Evolutionary conservation across 805 yeast species (phyloP).

Genomic region (Candida ascalaphidarum): DNA sequence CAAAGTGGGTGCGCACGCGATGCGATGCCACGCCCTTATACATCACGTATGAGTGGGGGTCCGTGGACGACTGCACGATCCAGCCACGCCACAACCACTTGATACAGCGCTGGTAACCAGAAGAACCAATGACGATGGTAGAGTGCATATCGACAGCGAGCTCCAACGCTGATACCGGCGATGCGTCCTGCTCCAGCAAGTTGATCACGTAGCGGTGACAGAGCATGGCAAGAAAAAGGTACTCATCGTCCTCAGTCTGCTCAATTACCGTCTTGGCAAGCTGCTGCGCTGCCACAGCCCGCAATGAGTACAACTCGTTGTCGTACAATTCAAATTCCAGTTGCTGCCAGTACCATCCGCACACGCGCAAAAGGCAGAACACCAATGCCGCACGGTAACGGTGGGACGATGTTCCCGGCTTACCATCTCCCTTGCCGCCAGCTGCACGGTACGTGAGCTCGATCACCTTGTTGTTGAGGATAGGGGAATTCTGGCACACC

Average conservation of each 20-base stretch:
- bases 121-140: slow-evolving; percentile 64
- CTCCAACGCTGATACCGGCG: slow-evolving; percentile 71
- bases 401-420: slow-evolving; percentile 42
- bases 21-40: slow-evolving; percentile 54
- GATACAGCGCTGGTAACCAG: slow-evolving; percentile 80
- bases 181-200: slow-evolving; percentile 51
- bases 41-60: slow-evolving; percentile 60
- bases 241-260: slow-evolving; percentile 45
- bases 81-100: slow-evolving; percentile 93
- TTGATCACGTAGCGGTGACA: slow-evolving; percentile 67
- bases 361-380: slow-evolving; percentile 66
- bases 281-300: slow-evolving; percentile 66
- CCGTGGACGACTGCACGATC: slow-evolving; percentile 68
- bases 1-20: slow-evolving; percentile 53
- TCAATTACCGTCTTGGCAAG: slow-evolving; percentile 69
- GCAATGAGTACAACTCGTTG: slow-evolving; percentile 48
- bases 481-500: slow-evolving; percentile 46
- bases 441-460: slow-evolving; percentile 63
- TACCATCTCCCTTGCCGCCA: slow-evolving; percentile 65
- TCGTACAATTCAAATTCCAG: slow-evolving; percentile 56
- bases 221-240: slow-evolving; percentile 65
- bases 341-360: slow-evolving; percentile 67
- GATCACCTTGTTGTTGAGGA: slow-evolving; percentile 52
- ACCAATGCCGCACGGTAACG: slow-evolving; percentile 62
- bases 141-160: slow-evolving; percentile 82